Evolutionary conservation across 495 filamentous ascomycete genomes (phyloP).

Genomic region (Penicillium coffeae): DNA sequence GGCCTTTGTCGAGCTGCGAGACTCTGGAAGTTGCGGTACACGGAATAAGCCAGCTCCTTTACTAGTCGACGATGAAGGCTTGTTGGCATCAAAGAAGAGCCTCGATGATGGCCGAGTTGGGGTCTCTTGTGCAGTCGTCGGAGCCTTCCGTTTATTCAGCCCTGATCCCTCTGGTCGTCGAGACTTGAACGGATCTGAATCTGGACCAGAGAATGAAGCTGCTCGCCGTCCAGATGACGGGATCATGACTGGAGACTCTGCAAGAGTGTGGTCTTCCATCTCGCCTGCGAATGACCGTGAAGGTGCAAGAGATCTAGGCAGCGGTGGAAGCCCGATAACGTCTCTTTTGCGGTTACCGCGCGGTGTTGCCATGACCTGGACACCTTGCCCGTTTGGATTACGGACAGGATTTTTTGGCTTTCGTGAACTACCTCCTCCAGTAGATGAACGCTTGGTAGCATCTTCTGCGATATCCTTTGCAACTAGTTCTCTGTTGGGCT

Average conservation of each 20-base stretch:
- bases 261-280: slow-evolving; percentile 18
- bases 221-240: slow-evolving; percentile 24
- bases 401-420: slow-evolving; percentile 63
- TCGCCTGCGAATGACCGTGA: slow-evolving; percentile 27
- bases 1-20: slow-evolving; percentile 15
- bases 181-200: slow-evolving; percentile 21
- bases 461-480: slow-evolving; percentile 68
- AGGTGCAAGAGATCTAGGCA: slow-evolving; percentile 25
- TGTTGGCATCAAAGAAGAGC: slow-evolving; percentile 21
- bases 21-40: slow-evolving; percentile 38
- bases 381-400: slow-evolving; percentile 52
- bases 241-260: slow-evolving; percentile 23
- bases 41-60: slow-evolving; percentile 29
- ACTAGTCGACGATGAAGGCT: slow-evolving; percentile 10
- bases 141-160: slow-evolving; percentile 4
- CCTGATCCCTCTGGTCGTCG: slow-evolving; percentile 1
- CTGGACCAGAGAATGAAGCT: slow-evolving; percentile 25
- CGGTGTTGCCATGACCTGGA: slow-evolving; percentile 78
- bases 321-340: slow-evolving; percentile 25
- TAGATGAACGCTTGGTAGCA: slow-evolving; percentile 55
- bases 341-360: slow-evolving; percentile 48
- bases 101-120: slow-evolving; percentile 47
- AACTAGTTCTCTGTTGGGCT: slow-evolving; percentile 78
- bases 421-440: slow-evolving; percentile 31
- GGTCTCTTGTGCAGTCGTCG: slow-evolving; percentile 45